Percentiles rank a stretch among this genome's conserved stretches.
Conservation (phyloP, 208 protist genomes). For the Wallacemonas collosoma region DNA sequence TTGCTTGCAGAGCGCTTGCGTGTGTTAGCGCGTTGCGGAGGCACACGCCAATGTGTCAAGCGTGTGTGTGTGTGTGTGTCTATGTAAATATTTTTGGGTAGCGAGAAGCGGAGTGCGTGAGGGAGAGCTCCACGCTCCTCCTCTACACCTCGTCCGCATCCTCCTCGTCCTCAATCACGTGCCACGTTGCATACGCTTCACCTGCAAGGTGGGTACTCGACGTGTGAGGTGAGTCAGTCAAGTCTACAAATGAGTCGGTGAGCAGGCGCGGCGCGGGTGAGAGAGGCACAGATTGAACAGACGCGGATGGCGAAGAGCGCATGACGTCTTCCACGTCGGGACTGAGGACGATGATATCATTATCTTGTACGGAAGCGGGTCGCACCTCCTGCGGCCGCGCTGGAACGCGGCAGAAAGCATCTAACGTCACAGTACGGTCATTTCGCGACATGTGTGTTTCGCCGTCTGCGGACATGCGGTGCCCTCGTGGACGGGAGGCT, state of each 20-base stretch:
- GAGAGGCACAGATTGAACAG: not conserved
- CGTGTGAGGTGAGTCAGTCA: not conserved
- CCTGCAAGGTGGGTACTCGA: not conserved
- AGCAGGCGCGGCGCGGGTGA: not conserved
- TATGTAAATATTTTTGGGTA: too few relatives aligned
- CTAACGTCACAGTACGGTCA: not conserved
- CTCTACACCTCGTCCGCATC: too few relatives aligned
- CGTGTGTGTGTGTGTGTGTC: too few relatives aligned
- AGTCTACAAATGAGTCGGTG: not conserved
- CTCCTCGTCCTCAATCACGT: too few relatives aligned
- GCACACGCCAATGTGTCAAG: too few relatives aligned
- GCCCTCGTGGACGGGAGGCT: not conserved
- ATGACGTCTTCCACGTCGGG: not conserved
- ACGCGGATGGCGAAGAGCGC: not conserved
- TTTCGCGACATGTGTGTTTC: not conserved
- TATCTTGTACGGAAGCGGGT: not conserved
- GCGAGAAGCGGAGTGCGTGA: too few relatives aligned
- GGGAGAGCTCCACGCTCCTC: too few relatives aligned
- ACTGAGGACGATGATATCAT: not conserved
- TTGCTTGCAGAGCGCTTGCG: too few relatives aligned
- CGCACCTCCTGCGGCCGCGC: not conserved
- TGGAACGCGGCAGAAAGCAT: conserved; percentile 1
- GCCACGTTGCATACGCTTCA: too few relatives aligned
- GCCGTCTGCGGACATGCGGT: not conserved
- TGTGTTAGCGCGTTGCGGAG: too few relatives aligned